Evolutionary conservation across 768 basidiomycete genomes (phyloP), one percentile per base, ranked within the genome.

Genomic region (Cubamyces lactineus): DNA sequence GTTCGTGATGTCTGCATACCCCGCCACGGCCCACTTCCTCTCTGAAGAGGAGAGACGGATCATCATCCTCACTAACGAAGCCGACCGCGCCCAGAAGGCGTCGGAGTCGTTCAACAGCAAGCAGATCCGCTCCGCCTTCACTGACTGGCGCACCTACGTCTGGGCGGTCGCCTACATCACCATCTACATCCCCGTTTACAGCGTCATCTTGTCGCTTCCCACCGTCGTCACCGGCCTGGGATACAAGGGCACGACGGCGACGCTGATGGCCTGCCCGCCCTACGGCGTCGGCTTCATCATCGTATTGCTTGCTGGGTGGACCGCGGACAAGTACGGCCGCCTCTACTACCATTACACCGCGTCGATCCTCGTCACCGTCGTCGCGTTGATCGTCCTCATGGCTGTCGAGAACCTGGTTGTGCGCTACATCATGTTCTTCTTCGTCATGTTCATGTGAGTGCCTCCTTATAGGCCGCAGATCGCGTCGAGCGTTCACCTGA

Each of bases 211-310:
- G 66, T 91, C 92, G 71, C 77, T 84, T 5, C 91, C 91, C 2
- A 85, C 86, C 2, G 89, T 94, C 70, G 84, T 92, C 11, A 76
- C 82, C 40, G 77, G 78, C 12, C 80, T 89, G 5, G 87, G 87
- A 19, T 87, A 82, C 70, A 78, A 78, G 5, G 78, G 81, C 1
- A 77, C 81, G 26, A 70, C 72, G n/a, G 82, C 84, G 15, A 87
- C 89, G 67, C 76, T 90, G 2, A 83, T 86, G 80, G 85, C 81
- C 26, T 86, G 87, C 11, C 78, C 77, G 17, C 79, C 79, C 8
- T 78, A 75, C 51, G 75, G 77, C 8, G 69, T 74, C 9, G 77
- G 73, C 19, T 78, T 71, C 65, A 69, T 67, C 51, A 68, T 67
- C 39, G 67, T 69, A 11, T 62, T 71, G 40, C 13, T 59, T 11